Percentiles rank a stretch among this genome's conserved stretches.
These are phyloP conservation scores for Silene coronaria DNA, from an alignment of 179 eudicot species.

Conservation along the genomic window DNA sequence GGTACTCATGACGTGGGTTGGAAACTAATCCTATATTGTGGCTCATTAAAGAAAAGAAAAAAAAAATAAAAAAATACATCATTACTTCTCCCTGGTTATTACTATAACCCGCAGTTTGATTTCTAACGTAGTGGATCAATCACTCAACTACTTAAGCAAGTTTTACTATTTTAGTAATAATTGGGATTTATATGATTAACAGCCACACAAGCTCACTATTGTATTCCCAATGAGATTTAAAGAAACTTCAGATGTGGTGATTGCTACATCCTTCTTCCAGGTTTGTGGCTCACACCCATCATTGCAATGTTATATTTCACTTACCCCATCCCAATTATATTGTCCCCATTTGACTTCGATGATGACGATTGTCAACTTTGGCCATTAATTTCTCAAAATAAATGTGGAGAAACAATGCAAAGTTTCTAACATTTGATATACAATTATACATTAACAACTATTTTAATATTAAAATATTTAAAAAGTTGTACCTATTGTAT, in stretches of 20 bases:
- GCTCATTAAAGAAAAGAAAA: background rate
- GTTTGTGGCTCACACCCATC: constrained; percentile 30
- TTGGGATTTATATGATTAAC: constrained; percentile 23
- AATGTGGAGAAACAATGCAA: too few species aligned
- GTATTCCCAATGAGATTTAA: constrained; percentile 85
- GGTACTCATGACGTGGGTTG: too few species aligned
- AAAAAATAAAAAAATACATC: background rate
- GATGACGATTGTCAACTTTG: background rate
- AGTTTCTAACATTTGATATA: too few species aligned
- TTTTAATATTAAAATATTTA: too few species aligned
- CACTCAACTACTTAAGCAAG: background rate
- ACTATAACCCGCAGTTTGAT: constrained; percentile 3
- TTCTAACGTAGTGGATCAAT: constrained; percentile 6
- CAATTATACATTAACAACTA: too few species aligned
- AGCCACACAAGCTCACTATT: constrained; percentile 60
- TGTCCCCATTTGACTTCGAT: background rate
- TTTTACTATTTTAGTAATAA: background rate
- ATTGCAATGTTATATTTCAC: background rate
- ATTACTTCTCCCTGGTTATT: background rate
- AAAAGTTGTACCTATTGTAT: too few species aligned
- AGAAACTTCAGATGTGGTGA: constrained; percentile 66
- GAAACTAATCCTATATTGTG: background rate
- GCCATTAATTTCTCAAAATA: background rate
- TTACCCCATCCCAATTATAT: background rate
- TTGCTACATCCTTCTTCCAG: constrained; percentile 96